Evolutionary conservation across 306 rosid species (phyloP).

Genomic region (Prinsepia uniflora): DNA sequence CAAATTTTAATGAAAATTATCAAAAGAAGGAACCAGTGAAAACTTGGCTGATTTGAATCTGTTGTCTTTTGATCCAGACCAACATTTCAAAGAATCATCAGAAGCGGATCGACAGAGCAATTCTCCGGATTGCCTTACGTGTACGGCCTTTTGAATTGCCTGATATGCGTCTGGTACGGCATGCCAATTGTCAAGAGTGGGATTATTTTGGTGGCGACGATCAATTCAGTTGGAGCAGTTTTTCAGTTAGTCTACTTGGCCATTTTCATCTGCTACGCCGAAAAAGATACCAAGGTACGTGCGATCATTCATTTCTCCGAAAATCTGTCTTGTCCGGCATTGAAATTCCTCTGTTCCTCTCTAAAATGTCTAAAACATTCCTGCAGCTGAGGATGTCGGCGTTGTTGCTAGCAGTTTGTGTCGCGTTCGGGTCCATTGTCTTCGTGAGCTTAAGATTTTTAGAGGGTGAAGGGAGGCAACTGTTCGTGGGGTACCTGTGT

Average conservation of each 20-base stretch:
- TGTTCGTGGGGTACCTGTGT: constrained; percentile 33
- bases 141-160: constrained; percentile 34
- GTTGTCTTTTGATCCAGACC: constrained; percentile 25
- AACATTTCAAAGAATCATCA: constrained; percentile 39
- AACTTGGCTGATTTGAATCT: not conserved
- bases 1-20: not conserved
- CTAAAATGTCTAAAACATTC: not conserved
- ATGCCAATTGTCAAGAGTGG: constrained; percentile 23
- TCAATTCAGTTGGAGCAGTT: constrained; percentile 39
- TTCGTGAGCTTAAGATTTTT: constrained; percentile 19
- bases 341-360: not conserved
- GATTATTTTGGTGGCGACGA: constrained; percentile 34
- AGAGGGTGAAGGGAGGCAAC: constrained; percentile 16
- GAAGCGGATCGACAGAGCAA: constrained; percentile 39
- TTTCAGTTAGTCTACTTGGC: constrained; percentile 32
- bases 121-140: constrained; percentile 43
- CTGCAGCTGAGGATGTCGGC: constrained; percentile 37
- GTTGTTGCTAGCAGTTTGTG: constrained; percentile 22
- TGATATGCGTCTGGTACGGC: constrained; percentile 42
- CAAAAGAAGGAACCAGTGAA: not conserved
- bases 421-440: constrained; percentile 19
- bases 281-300: constrained; percentile 22
- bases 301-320: not conserved
- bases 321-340: not conserved
- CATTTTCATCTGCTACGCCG: constrained; percentile 26